phyloP scores from a whole-genome alignment of 371 early-diverging fungal species.

The Circinella umbellata region DNA sequence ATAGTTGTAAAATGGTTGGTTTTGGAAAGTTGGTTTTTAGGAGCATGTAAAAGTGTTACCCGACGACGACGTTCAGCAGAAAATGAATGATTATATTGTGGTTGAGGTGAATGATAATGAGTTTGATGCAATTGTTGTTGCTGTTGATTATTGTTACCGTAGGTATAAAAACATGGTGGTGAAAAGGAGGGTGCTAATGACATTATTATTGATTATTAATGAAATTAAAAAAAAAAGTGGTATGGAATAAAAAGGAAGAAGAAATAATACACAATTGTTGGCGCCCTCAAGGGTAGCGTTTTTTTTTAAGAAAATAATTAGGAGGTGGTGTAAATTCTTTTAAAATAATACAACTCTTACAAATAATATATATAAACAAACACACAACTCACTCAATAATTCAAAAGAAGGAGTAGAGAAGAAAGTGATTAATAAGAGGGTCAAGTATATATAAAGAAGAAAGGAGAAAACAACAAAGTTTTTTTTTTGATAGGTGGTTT shows the following conservation, averaged over 20 bases:
- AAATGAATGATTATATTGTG: slow-evolving; percentile 5
- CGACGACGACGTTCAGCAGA: slow-evolving; percentile 11
- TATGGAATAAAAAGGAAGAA: slow-evolving; percentile 2
- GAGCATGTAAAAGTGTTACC: slow-evolving; percentile 10
- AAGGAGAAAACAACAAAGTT: too few species aligned
- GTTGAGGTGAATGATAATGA: slow-evolving; percentile 6
- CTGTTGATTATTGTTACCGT: slow-evolving; percentile 6
- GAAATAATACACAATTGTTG: background rate
- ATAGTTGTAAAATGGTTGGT: background rate
- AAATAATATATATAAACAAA: too few species aligned
- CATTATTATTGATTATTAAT: slow-evolving; percentile 1
- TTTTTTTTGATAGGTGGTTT: too few species aligned
- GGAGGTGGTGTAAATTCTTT: too few species aligned
- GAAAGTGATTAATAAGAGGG: too few species aligned
- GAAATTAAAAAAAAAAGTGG: background rate
- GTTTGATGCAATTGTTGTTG: slow-evolving; percentile 5
- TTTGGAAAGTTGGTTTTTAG: background rate
- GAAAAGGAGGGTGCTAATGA: slow-evolving; percentile 19
- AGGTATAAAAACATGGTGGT: slow-evolving; percentile 12
- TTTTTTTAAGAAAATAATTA: too few species aligned
- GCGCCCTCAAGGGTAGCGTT: too few species aligned
- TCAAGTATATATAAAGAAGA: too few species aligned
- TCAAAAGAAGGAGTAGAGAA: too few species aligned
- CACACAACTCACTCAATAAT: too few species aligned
- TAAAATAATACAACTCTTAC: too few species aligned